Conservation (phyloP, 352 stramenopile genomes). For the Aphanomyces euteiches region DNA sequence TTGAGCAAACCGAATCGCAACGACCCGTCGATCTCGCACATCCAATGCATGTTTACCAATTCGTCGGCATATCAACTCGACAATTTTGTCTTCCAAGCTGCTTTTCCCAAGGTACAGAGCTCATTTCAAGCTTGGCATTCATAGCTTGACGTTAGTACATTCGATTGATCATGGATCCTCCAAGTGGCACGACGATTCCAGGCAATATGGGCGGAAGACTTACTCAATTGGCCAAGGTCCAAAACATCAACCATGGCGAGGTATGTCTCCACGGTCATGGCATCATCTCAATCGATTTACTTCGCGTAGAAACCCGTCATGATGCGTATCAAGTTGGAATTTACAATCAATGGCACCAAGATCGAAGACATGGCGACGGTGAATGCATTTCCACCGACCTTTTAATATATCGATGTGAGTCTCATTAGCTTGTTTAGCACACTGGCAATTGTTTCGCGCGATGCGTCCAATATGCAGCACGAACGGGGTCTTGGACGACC, state of each 20-base stretch:
- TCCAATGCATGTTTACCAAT: slow-evolving; percentile 93
- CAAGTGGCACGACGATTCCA: slow-evolving; percentile 88
- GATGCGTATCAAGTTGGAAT: slow-evolving; percentile 84
- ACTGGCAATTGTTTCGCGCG: slow-evolving; percentile 1
- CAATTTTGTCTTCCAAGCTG: slow-evolving; percentile 91
- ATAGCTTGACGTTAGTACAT: slow-evolving; percentile 78
- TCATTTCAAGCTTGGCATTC: background rate
- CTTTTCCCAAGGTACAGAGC: slow-evolving; percentile 86
- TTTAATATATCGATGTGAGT: slow-evolving; percentile 38
- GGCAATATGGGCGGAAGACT: slow-evolving; percentile 71
- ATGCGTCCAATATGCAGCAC: slow-evolving; percentile 60
- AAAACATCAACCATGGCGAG: slow-evolving; percentile 93
- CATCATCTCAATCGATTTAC: background rate
- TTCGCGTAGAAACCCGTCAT: slow-evolving; percentile 72
- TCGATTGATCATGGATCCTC: slow-evolving; percentile 97
- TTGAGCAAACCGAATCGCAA: slow-evolving; percentile 91
- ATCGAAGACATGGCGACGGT: slow-evolving; percentile 83
- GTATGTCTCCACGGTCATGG: slow-evolving; percentile 34
- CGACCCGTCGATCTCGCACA: slow-evolving; percentile 89
- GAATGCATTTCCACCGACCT: slow-evolving; percentile 64
- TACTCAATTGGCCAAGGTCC: slow-evolving; percentile 95
- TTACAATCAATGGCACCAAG: slow-evolving; percentile 77
- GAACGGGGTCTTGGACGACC: slow-evolving; percentile 68
- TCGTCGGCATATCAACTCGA: slow-evolving; percentile 77
- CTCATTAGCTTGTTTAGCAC: background rate